Percentiles rank a stretch among this genome's conserved stretches.
phyloP scores from a whole-genome alignment of 306 rosid species.

The Dalbergia cochinchinensis region DNA sequence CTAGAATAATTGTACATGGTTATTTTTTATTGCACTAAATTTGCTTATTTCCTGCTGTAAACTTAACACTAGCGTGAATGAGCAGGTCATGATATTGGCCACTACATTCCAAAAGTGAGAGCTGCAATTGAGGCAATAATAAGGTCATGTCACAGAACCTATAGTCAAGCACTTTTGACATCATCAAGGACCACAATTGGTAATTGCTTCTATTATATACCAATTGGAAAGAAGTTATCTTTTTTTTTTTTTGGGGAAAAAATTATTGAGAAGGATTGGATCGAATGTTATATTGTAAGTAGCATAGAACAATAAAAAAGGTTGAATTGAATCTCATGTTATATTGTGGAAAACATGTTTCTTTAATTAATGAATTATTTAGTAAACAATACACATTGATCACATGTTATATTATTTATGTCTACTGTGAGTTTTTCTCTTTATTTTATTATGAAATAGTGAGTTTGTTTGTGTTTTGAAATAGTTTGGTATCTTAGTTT shows the following conservation, averaged over 20 bases:
- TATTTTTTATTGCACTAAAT: constrained; percentile 18
- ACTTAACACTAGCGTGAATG: constrained; percentile 51
- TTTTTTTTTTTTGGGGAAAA: too few species aligned
- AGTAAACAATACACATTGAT: constrained; percentile 25
- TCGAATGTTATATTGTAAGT: constrained; percentile 36
- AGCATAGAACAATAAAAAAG: constrained; percentile 24
- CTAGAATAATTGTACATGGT: constrained; percentile 25
- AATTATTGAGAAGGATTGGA: too few species aligned
- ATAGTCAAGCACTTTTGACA: constrained; percentile 93
- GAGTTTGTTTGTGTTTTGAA: constrained; percentile 5
- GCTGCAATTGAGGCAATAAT: constrained; percentile 93
- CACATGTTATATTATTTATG: neutral
- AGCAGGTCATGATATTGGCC: constrained; percentile 93
- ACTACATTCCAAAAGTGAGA: constrained; percentile 96
- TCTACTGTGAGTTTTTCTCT: constrained; percentile 14
- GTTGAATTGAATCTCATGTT: constrained; percentile 18
- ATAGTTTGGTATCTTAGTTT: constrained; percentile 18
- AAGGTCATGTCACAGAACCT: constrained; percentile 85
- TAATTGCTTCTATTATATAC: constrained; percentile 54
- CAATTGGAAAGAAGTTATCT: neutral
- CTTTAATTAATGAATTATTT: constrained; percentile 15
- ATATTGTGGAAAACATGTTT: constrained; percentile 21
- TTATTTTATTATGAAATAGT: constrained; percentile 8
- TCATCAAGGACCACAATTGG: constrained; percentile 95
- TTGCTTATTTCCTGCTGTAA: constrained; percentile 25